A percentile compares a stretch with the other conserved stretches of the same genome.
These are phyloP conservation scores for Calycina herbarum DNA, from an alignment of 2,329 filamentous ascomycete genomes.

Conservation along the genomic window DNA sequence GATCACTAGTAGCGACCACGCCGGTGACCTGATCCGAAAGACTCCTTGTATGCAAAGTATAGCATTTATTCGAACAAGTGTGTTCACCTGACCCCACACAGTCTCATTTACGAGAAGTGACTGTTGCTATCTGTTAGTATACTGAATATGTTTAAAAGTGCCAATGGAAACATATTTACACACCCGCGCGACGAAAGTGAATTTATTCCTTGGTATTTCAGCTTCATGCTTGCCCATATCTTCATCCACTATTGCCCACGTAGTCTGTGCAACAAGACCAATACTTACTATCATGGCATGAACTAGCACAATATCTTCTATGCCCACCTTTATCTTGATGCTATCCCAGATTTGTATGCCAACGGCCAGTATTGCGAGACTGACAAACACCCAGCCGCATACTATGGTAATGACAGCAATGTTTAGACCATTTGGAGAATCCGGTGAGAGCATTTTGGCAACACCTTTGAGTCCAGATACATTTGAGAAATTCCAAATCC, in stretches of 20 bases:
- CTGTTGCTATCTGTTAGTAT: background rate
- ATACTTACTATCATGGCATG: background rate
- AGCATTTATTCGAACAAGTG: background rate
- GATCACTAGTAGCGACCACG: background rate
- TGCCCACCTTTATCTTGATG: background rate
- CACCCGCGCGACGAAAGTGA: background rate
- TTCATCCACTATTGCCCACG: background rate
- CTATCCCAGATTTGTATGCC: background rate
- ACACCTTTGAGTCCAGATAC: background rate
- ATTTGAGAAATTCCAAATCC: background rate
- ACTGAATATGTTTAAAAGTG: background rate
- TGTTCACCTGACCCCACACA: background rate
- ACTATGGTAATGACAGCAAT: slow-evolving; percentile 1
- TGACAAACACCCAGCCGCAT: background rate
- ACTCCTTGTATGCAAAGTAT: background rate
- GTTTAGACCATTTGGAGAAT: background rate
- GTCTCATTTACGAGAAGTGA: slow-evolving; percentile 6
- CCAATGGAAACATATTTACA: background rate
- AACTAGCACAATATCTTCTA: background rate
- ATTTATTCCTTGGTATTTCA: background rate
- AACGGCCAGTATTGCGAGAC: background rate
- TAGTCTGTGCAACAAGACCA: background rate
- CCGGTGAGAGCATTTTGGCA: background rate
- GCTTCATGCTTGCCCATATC: background rate
- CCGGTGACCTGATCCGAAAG: background rate